These are phyloP conservation scores for Chenopodium berlandieri DNA, from an alignment of 148 eudicot genomes.

Conservation along the genomic window DNA sequence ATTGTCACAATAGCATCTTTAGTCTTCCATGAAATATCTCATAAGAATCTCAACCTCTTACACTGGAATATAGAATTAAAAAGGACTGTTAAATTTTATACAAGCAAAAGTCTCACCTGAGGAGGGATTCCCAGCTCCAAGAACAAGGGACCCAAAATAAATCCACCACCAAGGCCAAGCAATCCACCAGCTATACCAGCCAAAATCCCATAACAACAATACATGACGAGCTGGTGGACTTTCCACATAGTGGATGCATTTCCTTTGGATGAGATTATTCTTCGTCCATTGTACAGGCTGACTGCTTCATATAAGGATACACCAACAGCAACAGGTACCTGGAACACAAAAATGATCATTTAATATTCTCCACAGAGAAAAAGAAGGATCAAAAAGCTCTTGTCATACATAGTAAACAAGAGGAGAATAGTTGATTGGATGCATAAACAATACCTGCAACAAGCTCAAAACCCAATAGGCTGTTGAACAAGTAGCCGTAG, in stretches of 20 bases:
- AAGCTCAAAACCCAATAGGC: conserved; percentile 74
- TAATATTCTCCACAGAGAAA: not conserved
- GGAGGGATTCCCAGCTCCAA: conserved; percentile 93
- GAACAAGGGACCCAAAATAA: conserved; percentile 82
- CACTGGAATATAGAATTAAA: not conserved
- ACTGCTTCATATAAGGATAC: conserved; percentile 68
- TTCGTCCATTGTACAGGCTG: conserved; percentile 63
- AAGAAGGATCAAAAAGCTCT: not conserved
- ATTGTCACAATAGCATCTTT: no score
- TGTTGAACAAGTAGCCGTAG: conserved; percentile 54
- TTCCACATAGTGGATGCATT: conserved; percentile 36
- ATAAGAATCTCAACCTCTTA: no score
- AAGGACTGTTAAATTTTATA: not conserved
- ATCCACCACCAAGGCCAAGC: conserved; percentile 93
- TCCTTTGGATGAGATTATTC: conserved; percentile 68
- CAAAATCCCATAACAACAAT: conserved; percentile 51
- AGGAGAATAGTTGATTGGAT: not conserved
- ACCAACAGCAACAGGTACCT: conserved; percentile 78
- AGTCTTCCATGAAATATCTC: no score
- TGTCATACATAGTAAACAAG: not conserved
- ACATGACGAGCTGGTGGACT: conserved; percentile 57
- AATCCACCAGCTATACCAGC: conserved; percentile 92
- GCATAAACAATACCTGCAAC: conserved; percentile 54
- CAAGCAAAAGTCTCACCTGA: conserved; percentile 48
- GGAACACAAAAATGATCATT: conserved; percentile 15